These are phyloP conservation scores for Dothistroma pini DNA, from an alignment of 2,329 filamentous ascomycete genomes.

Conservation along the genomic window DNA sequence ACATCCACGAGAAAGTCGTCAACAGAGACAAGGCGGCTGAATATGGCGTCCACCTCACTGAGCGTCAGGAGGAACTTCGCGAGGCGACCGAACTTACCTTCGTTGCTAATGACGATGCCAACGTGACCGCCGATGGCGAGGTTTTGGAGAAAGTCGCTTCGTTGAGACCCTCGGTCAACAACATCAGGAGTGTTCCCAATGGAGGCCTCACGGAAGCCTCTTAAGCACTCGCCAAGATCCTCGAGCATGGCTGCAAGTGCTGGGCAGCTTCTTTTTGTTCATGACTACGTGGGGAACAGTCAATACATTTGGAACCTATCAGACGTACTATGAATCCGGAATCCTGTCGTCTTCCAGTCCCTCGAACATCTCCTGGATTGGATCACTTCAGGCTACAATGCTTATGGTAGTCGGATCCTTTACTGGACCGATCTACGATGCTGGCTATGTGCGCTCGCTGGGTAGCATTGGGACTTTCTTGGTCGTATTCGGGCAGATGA, in stretches of 20 bases:
- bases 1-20: slow-evolving; percentile 1
- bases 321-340: slow-evolving; percentile 46
- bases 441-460: slow-evolving; percentile 45
- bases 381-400: slow-evolving; percentile 48
- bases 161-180: slow-evolving; percentile 38
- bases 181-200: slow-evolving; percentile 44
- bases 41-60: neutral
- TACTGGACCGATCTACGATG: slow-evolving; percentile 49
- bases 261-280: slow-evolving; percentile 47
- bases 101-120: slow-evolving; percentile 3
- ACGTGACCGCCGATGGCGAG: slow-evolving; percentile 2
- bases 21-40: neutral
- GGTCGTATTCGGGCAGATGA: slow-evolving; percentile 50
- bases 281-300: slow-evolving; percentile 42
- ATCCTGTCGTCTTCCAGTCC: slow-evolving; percentile 38
- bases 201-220: slow-evolving; percentile 43
- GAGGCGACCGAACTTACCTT: slow-evolving; percentile 6
- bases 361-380: slow-evolving; percentile 50
- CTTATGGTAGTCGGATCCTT: slow-evolving; percentile 45
- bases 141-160: slow-evolving; percentile 23
- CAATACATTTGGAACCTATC: slow-evolving; percentile 46
- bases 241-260: slow-evolving; percentile 50
- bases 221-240: too few relatives aligned
- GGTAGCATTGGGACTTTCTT: slow-evolving; percentile 43
- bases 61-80: slow-evolving; percentile 3